Evolutionary conservation across 805 yeast species (phyloP).

Genomic region (Schwanniomyces vanrijiae): DNA sequence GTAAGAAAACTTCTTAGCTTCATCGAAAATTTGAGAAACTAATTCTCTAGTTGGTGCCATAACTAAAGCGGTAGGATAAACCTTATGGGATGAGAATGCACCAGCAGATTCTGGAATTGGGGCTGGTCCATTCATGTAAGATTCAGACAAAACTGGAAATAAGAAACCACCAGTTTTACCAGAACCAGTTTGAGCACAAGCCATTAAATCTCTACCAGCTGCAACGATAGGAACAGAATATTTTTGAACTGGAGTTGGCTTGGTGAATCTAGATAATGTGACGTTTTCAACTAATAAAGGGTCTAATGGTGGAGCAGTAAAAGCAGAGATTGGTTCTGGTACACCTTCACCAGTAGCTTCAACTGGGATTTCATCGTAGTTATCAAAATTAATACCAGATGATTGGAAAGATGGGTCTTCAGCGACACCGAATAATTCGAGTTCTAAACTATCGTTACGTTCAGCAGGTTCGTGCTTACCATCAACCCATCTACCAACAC

Average conservation of each 20-base stretch:
- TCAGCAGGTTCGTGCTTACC: slow-evolving; percentile 88
- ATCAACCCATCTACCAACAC: slow-evolving; percentile 80
- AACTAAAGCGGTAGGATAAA: slow-evolving; percentile 90
- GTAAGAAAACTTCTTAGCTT: slow-evolving; percentile 92
- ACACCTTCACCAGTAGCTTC: slow-evolving; percentile 95
- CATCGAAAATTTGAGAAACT: slow-evolving; percentile 94
- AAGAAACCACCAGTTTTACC: slow-evolving; percentile 99
- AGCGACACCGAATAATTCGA: slow-evolving; percentile 77
- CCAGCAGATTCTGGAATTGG: slow-evolving; percentile 48
- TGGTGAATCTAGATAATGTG: slow-evolving; percentile 82
- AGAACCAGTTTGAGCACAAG: slow-evolving; percentile 98
- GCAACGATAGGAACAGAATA: slow-evolving; percentile 92
- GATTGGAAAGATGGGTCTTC: slow-evolving; percentile 79
- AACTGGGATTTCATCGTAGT: slow-evolving; percentile 97
- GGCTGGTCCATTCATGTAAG: slow-evolving; percentile 86
- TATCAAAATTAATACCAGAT: slow-evolving; percentile 97
- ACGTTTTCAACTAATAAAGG: slow-evolving; percentile 83
- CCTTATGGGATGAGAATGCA: slow-evolving; percentile 68
- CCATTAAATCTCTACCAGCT: slow-evolving; percentile 89
- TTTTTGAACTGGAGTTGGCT: slow-evolving; percentile 96
- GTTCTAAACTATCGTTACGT: slow-evolving; percentile 66
- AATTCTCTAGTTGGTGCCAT: slow-evolving; percentile 99
- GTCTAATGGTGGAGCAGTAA: slow-evolving; percentile 92
- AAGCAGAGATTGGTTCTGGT: slow-evolving; percentile 88
- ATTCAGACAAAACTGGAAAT: slow-evolving; percentile 94